Evolutionary conservation across 345 rosid species (phyloP).

Genomic region (Brassica cretica): DNA sequence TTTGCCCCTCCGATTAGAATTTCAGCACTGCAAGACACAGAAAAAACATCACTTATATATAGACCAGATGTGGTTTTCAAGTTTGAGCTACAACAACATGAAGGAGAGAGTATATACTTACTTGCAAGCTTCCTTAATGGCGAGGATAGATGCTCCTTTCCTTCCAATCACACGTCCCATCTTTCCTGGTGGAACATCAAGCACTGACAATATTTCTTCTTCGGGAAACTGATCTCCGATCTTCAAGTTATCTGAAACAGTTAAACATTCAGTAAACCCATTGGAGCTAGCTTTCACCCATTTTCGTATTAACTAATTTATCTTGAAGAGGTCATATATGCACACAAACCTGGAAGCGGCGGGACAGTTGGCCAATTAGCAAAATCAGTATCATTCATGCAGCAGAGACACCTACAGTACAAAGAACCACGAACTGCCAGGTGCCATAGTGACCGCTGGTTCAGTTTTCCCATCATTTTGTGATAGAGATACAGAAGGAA

Average conservation of each 20-base stretch:
- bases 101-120: conserved; percentile 36
- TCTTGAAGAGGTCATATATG: background rate
- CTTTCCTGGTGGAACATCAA: conserved; percentile 82
- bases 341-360: conserved; percentile 66
- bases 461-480: conserved; percentile 82
- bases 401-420: conserved; percentile 86
- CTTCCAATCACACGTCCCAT: conserved; percentile 93
- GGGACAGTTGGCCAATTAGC: conserved; percentile 79
- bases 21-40: conserved; percentile 63
- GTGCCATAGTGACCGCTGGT: conserved; percentile 67
- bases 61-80: background rate
- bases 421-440: conserved; percentile 80
- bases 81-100: background rate
- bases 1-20: conserved; percentile 76
- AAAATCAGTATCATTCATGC: conserved; percentile 60
- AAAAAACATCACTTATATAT: background rate
- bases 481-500: conserved; percentile 75
- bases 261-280: conserved; percentile 7
- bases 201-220: conserved; percentile 80
- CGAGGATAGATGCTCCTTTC: conserved; percentile 75
- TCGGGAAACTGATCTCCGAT: conserved; percentile 52
- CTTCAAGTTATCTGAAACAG: conserved; percentile 51
- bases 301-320: background rate
- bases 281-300: background rate
- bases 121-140: conserved; percentile 89